Evolutionary conservation across 176 grass and related monocot genomes (phyloP).

Genomic region (Carex scoparia): DNA sequence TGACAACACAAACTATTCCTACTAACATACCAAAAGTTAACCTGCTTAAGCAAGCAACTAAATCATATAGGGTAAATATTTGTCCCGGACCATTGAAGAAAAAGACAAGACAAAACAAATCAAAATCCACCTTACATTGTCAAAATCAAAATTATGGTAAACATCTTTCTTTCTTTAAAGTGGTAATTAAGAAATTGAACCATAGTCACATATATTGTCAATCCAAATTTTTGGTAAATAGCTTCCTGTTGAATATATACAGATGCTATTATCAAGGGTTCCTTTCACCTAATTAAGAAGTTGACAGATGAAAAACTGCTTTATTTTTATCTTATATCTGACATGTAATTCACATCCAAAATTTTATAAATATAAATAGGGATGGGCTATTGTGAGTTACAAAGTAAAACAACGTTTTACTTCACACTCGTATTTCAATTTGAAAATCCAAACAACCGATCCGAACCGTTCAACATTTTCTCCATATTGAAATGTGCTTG

Average conservation of each 20-base stretch:
- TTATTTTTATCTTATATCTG: neutral
- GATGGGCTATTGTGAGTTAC: too few species aligned
- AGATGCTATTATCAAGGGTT: neutral
- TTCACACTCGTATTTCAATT: too few species aligned
- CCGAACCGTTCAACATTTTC: too few species aligned
- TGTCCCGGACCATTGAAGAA: neutral
- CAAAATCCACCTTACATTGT: neutral
- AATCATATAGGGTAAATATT: neutral
- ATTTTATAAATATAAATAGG: too few species aligned
- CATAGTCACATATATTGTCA: too few species aligned
- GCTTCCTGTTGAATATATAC: neutral
- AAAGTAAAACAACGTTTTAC: too few species aligned
- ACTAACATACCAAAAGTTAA: neutral
- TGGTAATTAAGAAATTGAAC: neutral
- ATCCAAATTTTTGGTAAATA: too few species aligned
- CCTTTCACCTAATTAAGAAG: neutral
- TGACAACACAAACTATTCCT: neutral
- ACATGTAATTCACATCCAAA: neutral
- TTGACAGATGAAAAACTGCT: neutral
- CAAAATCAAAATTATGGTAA: neutral
- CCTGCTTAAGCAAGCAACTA: neutral
- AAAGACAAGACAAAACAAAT: too few species aligned
- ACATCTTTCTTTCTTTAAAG: neutral
- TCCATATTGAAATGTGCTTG: too few species aligned
- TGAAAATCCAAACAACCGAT: too few species aligned